A percentile compares a stretch with the other conserved stretches of the same genome.
These are phyloP conservation scores for Penicillium aurantiogriseum DNA, from an alignment of 2,329 filamentous ascomycete genomes.

Conservation along the genomic window DNA sequence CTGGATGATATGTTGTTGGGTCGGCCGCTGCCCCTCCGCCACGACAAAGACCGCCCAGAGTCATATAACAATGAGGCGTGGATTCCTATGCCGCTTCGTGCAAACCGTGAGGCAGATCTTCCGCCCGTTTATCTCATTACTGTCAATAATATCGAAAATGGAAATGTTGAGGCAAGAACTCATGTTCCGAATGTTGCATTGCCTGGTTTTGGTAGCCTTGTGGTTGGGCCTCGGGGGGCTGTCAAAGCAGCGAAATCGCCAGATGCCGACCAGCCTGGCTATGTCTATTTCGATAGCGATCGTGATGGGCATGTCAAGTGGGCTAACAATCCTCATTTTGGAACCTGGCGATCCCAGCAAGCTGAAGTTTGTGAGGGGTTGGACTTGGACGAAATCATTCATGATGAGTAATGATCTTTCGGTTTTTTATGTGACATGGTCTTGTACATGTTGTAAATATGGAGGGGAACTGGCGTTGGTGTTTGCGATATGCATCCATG, in stretches of 20 bases:
- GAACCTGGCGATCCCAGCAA: constrained; percentile 38
- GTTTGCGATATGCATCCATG: neutral
- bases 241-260: constrained; percentile 1
- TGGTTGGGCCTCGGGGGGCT: constrained; percentile 28
- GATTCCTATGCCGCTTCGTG: constrained; percentile 36
- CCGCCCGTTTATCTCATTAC: constrained; percentile 41
- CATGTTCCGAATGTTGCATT: constrained; percentile 38
- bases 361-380: constrained; percentile 39
- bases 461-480: constrained; percentile 12
- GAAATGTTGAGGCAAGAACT: constrained; percentile 38
- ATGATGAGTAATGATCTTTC: constrained; percentile 23
- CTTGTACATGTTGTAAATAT: constrained; percentile 6
- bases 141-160: constrained; percentile 36
- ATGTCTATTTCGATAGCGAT: constrained; percentile 44
- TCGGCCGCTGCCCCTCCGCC: constrained; percentile 32
- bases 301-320: constrained; percentile 33
- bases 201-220: constrained; percentile 34
- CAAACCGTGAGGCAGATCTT: constrained; percentile 31
- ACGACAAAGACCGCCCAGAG: constrained; percentile 34
- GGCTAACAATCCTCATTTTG: constrained; percentile 36
- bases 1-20: constrained; percentile 42
- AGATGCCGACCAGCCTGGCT: constrained; percentile 28
- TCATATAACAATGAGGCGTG: constrained; percentile 41
- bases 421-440: neutral
- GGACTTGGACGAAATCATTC: constrained; percentile 29